Base-by-base conservation (phyloP, 108 stramenopile genomes). In the Nitzschia sp. region DNA sequence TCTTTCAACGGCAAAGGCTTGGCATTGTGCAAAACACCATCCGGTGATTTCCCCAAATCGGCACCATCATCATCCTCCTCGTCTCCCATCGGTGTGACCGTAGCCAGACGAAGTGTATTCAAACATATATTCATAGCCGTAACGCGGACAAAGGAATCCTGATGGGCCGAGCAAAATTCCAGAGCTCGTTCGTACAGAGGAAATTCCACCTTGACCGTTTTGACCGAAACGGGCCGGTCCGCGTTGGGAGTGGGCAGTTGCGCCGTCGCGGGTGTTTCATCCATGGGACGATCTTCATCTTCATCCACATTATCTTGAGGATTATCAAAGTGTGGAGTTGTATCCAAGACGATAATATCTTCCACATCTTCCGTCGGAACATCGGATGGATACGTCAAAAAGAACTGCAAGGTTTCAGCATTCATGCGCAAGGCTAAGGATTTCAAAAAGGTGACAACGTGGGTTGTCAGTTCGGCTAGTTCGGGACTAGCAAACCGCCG, bases 91-190 rank as follows among this genome's bases (percentile, higher is more conserved):
- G 77, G 61, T 21, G 62, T 59, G 9, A 85, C 77, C 5, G 91
- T 85, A 11, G 89, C 77, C 33, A 95, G 73, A 57, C 91, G 82
- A 59, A 95, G 70, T 27, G 88, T 89, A 59, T 95, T 95, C 72
- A 95, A 77, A 74, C 94, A 95, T 18, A 95, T 82, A 67, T 91
- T 95, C 90, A 95, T 89, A 46, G 91, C 94, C 8, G 94, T 95
- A 15, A 89, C 82, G 18, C 91, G 74, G 23, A 95, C 85, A 60
- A 95, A 95, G 11, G 89, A 87, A 72, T 95, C 94, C 45, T 91
- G 84, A 51, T 91, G 89, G 11, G 76, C 68, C 1, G 88, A 63
- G 64, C 94, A 95, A 64, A 92, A 92, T 72, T 95, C 89, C 54
- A 95, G 68, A 23, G 94, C 91, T 31, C 94, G 77, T 35, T 81